Base-by-base conservation (phyloP, 108 stramenopile genomes). In the Pseudonitzschia multiseries region DNA sequence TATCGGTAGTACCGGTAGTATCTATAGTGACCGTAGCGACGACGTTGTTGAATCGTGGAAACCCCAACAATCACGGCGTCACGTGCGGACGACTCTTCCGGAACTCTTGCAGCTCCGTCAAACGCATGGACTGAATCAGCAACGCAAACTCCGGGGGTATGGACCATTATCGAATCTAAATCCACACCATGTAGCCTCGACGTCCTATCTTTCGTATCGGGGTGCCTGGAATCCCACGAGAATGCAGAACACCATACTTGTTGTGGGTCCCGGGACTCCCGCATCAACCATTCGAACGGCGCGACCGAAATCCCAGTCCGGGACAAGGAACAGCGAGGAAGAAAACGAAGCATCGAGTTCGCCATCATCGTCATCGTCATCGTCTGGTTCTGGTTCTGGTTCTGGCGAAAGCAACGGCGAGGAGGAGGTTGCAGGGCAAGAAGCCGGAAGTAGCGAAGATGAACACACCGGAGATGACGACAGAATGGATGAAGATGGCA, bases 241-340 rank as follows among this genome's bases (percentile, higher is more conserved):
- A 53, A 61, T 93, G 74, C 84, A 93, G 75, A 90, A 93, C 68
- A 86, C 89, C 81, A 93, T 85, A 63, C 76, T 93, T 10, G 83
- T 87, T 6, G 81, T 90, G 18, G 92, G 92, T 15, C 88, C 89
- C 4, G 84, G 81, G 13, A 90, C 89, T 31, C 89, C 88, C 42
- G 92, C 92, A 2, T 63, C 85, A 12, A 26, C 68, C 17, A 64
- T 81, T 67, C 40, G 54, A 76, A 71, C 51, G 50, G 8, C 48
- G 22, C 52, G 62, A 67, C 8, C 14, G 12, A 21, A 40, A 42
- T 17, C 51, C 22, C 12, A 27, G 6, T 51, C 48, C 31, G 32
- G 40, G 57, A 42, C 51, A 14, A 40, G 42, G 65, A 59, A 20
- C 20, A 21, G 17, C 31, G 56, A 41, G 36, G 57, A 24, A 28